These are phyloP conservation scores for Psidium friedrichsthalianum DNA, from an alignment of 345 rosid species.

Conservation along the genomic window DNA sequence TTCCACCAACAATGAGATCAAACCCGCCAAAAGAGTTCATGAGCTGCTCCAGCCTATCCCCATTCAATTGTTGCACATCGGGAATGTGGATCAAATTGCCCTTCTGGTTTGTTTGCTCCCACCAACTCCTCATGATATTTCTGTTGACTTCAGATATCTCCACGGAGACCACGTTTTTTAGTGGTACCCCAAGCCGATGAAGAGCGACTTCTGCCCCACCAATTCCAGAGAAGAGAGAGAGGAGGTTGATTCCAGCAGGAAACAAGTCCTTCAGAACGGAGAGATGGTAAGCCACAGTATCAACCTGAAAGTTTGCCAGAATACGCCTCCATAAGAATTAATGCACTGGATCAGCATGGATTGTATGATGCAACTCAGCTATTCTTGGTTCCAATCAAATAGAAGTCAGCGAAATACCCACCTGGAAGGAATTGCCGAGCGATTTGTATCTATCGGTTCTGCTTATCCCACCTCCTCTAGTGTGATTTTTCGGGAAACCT, in stretches of 20 bases:
- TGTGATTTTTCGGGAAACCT: constrained; percentile 87
- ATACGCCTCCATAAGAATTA: not conserved
- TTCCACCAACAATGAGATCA: constrained; percentile 85
- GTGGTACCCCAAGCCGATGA: constrained; percentile 51
- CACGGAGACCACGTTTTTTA: constrained; percentile 68
- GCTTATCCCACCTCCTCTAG: constrained; percentile 89
- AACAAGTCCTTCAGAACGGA: constrained; percentile 53
- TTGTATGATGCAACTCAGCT: not conserved
- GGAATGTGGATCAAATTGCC: constrained; percentile 45
- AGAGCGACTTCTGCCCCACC: constrained; percentile 96
- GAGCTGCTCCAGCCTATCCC: constrained; percentile 28
- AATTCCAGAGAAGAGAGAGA: constrained; percentile 88
- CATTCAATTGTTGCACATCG: constrained; percentile 42
- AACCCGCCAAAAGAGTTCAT: constrained; percentile 57
- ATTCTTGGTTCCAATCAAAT: not conserved
- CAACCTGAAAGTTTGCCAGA: constrained; percentile 40
- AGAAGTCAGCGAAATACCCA: not conserved
- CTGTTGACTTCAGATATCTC: constrained; percentile 61
- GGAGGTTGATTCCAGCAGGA: constrained; percentile 57
- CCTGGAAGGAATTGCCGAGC: constrained; percentile 94
- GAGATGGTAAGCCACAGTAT: constrained; percentile 86
- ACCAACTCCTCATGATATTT: constrained; percentile 50
- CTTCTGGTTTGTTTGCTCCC: constrained; percentile 86
- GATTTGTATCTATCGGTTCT: constrained; percentile 79
- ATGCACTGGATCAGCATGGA: not conserved